phyloP scores from a whole-genome alignment of 2,329 filamentous ascomycete genomes.

The Aspergillus ochraceus region DNA sequence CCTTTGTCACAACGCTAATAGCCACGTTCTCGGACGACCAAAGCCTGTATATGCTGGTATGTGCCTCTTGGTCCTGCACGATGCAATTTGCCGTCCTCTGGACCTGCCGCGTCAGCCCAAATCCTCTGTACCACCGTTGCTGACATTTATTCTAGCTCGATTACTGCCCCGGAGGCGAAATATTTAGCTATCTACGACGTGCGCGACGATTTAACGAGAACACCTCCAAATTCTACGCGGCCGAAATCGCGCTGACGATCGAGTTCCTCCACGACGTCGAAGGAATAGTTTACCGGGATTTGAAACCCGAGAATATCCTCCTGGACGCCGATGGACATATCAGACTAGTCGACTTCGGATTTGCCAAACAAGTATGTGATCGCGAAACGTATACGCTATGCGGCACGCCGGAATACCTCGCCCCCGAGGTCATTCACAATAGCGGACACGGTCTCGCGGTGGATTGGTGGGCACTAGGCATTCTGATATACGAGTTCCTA shows the following conservation, averaged over 20 bases:
- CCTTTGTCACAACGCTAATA: constrained; percentile 66
- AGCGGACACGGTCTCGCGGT: constrained; percentile 65
- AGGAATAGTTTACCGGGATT: constrained; percentile 65
- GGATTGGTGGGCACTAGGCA: constrained; percentile 69
- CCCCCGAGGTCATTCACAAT: constrained; percentile 67
- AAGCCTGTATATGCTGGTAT: constrained; percentile 55
- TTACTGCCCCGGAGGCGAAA: constrained; percentile 67
- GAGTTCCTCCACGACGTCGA: constrained; percentile 64
- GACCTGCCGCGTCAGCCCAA: background rate
- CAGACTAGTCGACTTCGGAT: constrained; percentile 67
- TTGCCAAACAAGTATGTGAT: constrained; percentile 62
- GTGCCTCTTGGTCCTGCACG: constrained; percentile 7
- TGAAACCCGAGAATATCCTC: constrained; percentile 68
- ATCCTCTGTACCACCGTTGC: constrained; percentile 1
- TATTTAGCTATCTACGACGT: constrained; percentile 65
- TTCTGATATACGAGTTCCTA: constrained; percentile 67
- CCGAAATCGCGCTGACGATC: constrained; percentile 65
- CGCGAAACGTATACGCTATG: constrained; percentile 66
- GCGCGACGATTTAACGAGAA: constrained; percentile 63
- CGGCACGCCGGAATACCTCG: constrained; percentile 67
- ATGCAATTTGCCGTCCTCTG: background rate
- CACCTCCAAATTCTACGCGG: constrained; percentile 65
- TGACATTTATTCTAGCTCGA: constrained; percentile 51
- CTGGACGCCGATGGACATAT: constrained; percentile 65
- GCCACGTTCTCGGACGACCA: constrained; percentile 65